Conservation (phyloP, 2,329 filamentous ascomycete species). For the Claviceps fusiformis region DNA sequence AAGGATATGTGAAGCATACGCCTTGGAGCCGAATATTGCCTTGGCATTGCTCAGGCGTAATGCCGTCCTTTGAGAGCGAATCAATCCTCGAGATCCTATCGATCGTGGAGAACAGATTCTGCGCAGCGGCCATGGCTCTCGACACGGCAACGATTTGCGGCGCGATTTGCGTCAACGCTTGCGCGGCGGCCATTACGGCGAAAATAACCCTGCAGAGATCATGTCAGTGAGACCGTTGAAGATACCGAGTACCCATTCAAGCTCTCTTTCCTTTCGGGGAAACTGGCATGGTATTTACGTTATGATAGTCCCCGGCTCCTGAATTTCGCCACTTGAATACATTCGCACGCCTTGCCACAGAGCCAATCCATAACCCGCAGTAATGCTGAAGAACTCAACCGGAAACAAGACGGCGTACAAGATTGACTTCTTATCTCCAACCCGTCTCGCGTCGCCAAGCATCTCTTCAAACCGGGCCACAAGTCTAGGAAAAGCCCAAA, state of each 20-base stretch:
- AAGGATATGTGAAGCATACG: conserved; percentile 29
- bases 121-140: conserved; percentile 31
- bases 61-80: conserved; percentile 25
- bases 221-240: neutral
- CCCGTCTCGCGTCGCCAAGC: conserved; percentile 24
- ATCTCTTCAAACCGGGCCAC: conserved; percentile 26
- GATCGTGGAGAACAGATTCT: conserved; percentile 33
- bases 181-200: conserved; percentile 31
- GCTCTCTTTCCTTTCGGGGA: too few species aligned
- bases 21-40: conserved; percentile 34
- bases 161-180: conserved; percentile 31
- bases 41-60: conserved; percentile 13
- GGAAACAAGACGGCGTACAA: conserved; percentile 31
- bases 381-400: conserved; percentile 33
- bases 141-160: conserved; percentile 32
- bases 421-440: conserved; percentile 29
- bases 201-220: conserved; percentile 27
- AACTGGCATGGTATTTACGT: conserved; percentile 24
- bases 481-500: conserved; percentile 33
- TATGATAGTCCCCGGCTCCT: conserved; percentile 30
- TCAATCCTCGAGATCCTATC: conserved; percentile 31
- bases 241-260: too few species aligned
- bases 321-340: conserved; percentile 30
- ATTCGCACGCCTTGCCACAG: conserved; percentile 40
- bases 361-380: conserved; percentile 31